These are phyloP conservation scores for Mortierella sp. DNA, from an alignment of 371 early-diverging fungal species.

Conservation along the genomic window DNA sequence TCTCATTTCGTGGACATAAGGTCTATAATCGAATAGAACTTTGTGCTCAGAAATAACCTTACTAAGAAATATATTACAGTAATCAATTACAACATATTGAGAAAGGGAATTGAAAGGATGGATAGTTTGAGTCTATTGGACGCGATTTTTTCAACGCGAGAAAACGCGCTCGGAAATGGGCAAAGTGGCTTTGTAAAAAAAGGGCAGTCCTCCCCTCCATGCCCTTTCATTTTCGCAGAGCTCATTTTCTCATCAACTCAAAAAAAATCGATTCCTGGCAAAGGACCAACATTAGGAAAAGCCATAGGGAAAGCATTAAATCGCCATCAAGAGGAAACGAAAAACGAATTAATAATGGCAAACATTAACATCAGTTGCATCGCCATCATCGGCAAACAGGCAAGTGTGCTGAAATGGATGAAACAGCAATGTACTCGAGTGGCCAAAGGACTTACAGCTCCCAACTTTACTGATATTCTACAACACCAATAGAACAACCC, in stretches of 20 bases:
- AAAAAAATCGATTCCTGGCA: background rate
- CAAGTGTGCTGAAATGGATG: conserved; percentile 21
- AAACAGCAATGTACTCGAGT: background rate
- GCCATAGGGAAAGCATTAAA: too few relatives aligned
- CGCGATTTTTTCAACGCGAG: conserved; percentile 2
- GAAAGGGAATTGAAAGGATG: too few relatives aligned
- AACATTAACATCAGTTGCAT: conserved; percentile 80
- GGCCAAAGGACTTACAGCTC: background rate
- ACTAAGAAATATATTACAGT: too few relatives aligned
- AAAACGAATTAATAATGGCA: conserved; percentile 21
- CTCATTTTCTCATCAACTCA: background rate
- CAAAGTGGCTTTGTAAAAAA: background rate
- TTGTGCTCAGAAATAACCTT: too few relatives aligned
- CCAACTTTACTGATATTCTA: background rate
- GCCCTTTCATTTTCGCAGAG: background rate
- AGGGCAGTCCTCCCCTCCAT: background rate
- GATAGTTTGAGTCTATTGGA: too few relatives aligned
- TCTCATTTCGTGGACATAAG: too few relatives aligned
- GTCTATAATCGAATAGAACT: too few relatives aligned
- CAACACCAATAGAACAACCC: conserved; percentile 78
- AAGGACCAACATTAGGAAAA: background rate
- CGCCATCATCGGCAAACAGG: conserved; percentile 78
- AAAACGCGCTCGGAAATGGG: background rate
- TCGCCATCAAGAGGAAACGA: background rate
- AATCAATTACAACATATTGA: too few relatives aligned